These are phyloP conservation scores for Podospora conica DNA, from an alignment of 495 filamentous ascomycete species.

Conservation along the genomic window DNA sequence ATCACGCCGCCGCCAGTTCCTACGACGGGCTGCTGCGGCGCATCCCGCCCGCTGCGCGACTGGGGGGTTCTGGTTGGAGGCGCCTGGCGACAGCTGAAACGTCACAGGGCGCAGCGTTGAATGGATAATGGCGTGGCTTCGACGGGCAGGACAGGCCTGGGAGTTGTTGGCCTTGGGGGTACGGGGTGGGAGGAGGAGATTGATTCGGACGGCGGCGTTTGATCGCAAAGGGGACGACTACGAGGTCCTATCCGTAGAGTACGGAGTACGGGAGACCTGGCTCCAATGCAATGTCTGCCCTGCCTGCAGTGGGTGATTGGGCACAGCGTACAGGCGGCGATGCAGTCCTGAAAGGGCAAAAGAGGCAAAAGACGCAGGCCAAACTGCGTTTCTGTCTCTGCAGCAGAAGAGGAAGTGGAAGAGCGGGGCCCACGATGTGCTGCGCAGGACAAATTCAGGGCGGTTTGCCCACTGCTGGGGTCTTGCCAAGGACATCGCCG, in stretches of 20 bases:
- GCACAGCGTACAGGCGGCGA: neutral
- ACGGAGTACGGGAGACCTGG: neutral
- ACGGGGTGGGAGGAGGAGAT: neutral
- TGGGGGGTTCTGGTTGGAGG: neutral
- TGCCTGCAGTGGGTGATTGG: neutral
- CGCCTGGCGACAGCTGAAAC: conserved; percentile 11
- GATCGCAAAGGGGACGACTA: neutral
- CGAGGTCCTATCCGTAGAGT: neutral
- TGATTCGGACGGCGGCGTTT: neutral
- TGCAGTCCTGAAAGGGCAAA: neutral
- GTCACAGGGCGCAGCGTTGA: conserved; percentile 1
- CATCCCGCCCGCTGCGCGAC: conserved; percentile 9
- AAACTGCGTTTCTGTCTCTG: neutral
- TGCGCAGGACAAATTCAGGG: too few species aligned
- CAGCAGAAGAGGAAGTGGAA: neutral
- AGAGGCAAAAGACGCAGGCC: neutral
- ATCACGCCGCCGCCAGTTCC: conserved; percentile 16
- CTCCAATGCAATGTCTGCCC: too few species aligned
- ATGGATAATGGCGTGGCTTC: too few species aligned
- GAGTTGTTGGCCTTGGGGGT: too few species aligned
- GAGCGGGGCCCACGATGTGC: neutral
- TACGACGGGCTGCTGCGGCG: conserved; percentile 13
- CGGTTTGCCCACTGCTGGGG: too few species aligned
- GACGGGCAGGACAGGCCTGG: too few species aligned
- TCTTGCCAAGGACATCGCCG: too few species aligned